Percentiles rank a stretch among this genome's conserved stretches.
phyloP scores from a whole-genome alignment of 768 basidiomycete species.

The Leucosporidium yakuticum region DNA sequence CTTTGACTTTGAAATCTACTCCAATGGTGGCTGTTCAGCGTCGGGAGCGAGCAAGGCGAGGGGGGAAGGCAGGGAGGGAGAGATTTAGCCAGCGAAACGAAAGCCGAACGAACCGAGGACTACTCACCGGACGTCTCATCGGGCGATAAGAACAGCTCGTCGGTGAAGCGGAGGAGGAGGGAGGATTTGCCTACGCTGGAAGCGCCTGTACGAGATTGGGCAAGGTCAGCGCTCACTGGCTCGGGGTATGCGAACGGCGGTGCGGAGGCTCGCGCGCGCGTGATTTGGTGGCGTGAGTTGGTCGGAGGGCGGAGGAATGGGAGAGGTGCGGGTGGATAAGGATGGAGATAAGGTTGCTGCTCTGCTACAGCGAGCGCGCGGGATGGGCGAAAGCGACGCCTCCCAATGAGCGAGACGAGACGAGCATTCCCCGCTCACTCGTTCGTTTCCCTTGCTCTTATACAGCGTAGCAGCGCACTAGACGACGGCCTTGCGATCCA shows the following conservation, averaged over 20 bases:
- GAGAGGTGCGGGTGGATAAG: too few species aligned
- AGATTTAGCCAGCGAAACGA: slow-evolving; percentile 44
- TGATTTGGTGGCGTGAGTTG: neutral
- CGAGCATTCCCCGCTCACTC: too few species aligned
- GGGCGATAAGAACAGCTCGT: slow-evolving; percentile 88
- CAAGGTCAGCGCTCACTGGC: neutral
- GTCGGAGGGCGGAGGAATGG: too few species aligned
- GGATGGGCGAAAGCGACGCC: too few species aligned
- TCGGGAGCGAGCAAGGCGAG: slow-evolving; percentile 53
- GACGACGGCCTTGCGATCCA: neutral
- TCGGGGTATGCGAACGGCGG: neutral
- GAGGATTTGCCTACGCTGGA: slow-evolving; percentile 79
- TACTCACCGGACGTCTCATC: slow-evolving; percentile 83
- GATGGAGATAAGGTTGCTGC: too few species aligned
- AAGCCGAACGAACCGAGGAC: slow-evolving; percentile 21
- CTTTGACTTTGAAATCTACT: slow-evolving; percentile 47
- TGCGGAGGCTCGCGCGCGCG: neutral
- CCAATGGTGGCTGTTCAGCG: slow-evolving; percentile 48
- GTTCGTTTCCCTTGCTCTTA: too few species aligned
- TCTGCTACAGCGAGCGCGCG: too few species aligned
- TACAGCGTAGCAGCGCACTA: neutral
- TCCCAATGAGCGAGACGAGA: too few species aligned
- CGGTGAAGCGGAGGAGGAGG: slow-evolving; percentile 86
- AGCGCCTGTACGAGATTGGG: slow-evolving; percentile 31
- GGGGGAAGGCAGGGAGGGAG: slow-evolving; percentile 37